phyloP scores from a whole-genome alignment of 1,284 basidiomycete genomes.

The Cryptococcus hybrid region DNA sequence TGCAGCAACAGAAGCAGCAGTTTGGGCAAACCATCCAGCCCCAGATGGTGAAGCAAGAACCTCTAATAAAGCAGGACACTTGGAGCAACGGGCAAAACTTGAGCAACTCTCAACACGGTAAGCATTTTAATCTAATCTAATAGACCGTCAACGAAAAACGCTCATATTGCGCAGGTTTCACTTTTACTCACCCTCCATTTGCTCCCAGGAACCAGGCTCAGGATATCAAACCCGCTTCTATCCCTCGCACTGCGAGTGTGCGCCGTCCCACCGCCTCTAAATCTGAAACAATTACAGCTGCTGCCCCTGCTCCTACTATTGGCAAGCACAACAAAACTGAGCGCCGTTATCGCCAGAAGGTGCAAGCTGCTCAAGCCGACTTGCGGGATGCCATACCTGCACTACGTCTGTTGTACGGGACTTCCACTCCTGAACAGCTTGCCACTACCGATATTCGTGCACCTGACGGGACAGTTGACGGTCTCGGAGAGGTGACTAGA shows the following conservation, averaged over 20 bases:
- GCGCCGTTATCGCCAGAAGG: conserved; percentile 49
- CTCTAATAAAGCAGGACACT: background rate
- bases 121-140: too few species aligned
- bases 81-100: too few species aligned
- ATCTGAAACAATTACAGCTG: background rate
- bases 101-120: too few species aligned
- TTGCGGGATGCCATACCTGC: conserved; percentile 50
- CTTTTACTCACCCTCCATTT: background rate
- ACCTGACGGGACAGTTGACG: conserved; percentile 46
- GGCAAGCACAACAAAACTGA: conserved; percentile 52
- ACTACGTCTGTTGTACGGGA: conserved; percentile 47
- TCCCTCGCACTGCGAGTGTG: background rate
- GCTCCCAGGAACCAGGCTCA: background rate
- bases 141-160: too few species aligned
- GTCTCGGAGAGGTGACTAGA: conserved; percentile 46
- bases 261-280: background rate
- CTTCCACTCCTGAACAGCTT: conserved; percentile 44
- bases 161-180: too few species aligned
- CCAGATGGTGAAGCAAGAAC: conserved; percentile 4
- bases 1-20: conserved; percentile 3
- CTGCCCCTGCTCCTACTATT: conserved; percentile 16
- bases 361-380: conserved; percentile 48
- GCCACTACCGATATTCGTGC: conserved; percentile 41
- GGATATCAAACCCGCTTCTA: background rate
- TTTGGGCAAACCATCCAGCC: conserved; percentile 9